Evolutionary conservation across 352 stramenopile genomes (phyloP).

Genomic region (Phytophthora boehmeriae): DNA sequence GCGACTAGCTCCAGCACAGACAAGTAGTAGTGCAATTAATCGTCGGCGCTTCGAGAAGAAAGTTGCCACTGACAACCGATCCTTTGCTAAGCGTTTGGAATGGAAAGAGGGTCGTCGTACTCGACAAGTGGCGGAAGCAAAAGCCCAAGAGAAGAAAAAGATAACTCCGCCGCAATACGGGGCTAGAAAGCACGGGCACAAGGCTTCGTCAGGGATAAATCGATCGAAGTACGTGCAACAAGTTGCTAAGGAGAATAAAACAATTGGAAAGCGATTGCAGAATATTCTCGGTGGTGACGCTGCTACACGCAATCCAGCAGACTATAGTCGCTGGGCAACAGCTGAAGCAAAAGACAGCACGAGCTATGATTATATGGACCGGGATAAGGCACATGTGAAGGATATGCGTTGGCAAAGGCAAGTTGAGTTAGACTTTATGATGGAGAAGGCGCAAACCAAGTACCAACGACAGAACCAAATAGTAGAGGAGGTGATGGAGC

Average conservation of each 20-base stretch:
- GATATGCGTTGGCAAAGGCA: constrained; percentile 48
- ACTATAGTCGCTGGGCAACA: constrained; percentile 23
- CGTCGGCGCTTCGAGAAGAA: constrained; percentile 58
- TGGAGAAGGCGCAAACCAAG: constrained; percentile 63
- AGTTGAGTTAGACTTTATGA: constrained; percentile 63
- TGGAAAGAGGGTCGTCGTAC: constrained; percentile 39
- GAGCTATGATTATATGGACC: constrained; percentile 41
- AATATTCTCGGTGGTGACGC: constrained; percentile 39
- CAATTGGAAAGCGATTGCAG: constrained; percentile 53
- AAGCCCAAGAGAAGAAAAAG: constrained; percentile 49
- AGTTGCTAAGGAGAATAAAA: constrained; percentile 57
- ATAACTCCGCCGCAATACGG: constrained; percentile 44
- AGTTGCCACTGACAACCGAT: constrained; percentile 59
- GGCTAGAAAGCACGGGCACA: constrained; percentile 50
- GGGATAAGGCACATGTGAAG: constrained; percentile 50
- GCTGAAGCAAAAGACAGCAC: constrained; percentile 30
- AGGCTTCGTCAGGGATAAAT: constrained; percentile 69
- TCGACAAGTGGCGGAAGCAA: constrained; percentile 31
- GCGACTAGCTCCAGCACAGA: constrained; percentile 26
- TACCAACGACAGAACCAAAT: constrained; percentile 63
- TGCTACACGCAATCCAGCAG: constrained; percentile 22
- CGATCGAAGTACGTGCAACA: constrained; percentile 60
- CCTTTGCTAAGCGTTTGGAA: constrained; percentile 58
- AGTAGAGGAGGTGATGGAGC: constrained; percentile 53
- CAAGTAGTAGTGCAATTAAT: constrained; percentile 68